These are phyloP conservation scores for Sugiyamaella qingdaonensis DNA, from an alignment of 805 yeast species.

Conservation along the genomic window DNA sequence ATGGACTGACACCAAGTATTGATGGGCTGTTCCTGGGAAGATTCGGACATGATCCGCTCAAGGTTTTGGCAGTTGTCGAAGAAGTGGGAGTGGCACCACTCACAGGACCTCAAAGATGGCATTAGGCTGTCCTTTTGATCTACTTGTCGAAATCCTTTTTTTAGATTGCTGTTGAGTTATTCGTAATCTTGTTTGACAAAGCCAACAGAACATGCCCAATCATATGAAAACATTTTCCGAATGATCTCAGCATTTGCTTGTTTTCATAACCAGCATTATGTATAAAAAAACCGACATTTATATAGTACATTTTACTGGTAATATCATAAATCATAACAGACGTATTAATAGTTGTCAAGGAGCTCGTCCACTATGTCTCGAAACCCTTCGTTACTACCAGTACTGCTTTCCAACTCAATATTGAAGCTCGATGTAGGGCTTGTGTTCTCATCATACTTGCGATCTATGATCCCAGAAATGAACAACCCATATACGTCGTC, in stretches of 20 bases:
- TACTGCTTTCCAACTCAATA: not conserved
- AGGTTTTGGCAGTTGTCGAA: constrained; percentile 23
- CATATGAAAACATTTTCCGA: too few species aligned
- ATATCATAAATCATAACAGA: not conserved
- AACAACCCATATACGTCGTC: constrained; percentile 23
- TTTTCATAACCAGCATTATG: too few species aligned
- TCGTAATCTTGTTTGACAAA: too few species aligned
- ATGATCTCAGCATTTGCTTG: too few species aligned
- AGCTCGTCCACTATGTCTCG: constrained; percentile 23
- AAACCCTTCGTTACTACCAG: constrained; percentile 12
- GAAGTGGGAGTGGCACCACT: constrained; percentile 14
- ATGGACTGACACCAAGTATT: constrained; percentile 18
- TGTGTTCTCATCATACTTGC: not conserved
- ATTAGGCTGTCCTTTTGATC: not conserved
- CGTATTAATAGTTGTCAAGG: constrained; percentile 6
- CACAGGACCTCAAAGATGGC: not conserved
- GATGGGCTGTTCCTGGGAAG: constrained; percentile 31
- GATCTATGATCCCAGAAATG: constrained; percentile 23
- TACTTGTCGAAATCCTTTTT: too few species aligned
- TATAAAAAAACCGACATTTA: too few species aligned
- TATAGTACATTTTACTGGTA: not conserved
- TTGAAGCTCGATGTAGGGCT: not conserved
- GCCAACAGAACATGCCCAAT: too few species aligned
- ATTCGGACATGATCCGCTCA: constrained; percentile 26
- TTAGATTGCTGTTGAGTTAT: too few species aligned